These are phyloP conservation scores for Penicillium sp. DNA, from an alignment of 2,329 filamentous ascomycete species.

Conservation along the genomic window DNA sequence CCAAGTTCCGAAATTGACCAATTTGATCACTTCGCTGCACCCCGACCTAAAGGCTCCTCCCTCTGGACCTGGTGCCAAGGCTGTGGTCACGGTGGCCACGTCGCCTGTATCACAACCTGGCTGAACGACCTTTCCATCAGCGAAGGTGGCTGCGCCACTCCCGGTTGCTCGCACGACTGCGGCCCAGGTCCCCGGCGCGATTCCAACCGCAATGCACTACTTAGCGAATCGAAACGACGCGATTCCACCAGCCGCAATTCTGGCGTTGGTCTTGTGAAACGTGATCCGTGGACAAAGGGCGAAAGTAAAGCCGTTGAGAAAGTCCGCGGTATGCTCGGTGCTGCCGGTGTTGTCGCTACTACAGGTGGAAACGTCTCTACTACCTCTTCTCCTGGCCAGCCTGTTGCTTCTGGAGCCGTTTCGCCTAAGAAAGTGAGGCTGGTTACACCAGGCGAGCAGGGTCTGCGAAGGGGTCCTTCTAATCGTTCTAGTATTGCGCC, in stretches of 20 bases:
- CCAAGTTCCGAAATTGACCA: slow-evolving; percentile 26
- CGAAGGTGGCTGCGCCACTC: slow-evolving; percentile 58
- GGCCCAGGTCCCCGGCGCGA: slow-evolving; percentile 50
- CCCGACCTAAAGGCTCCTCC: slow-evolving; percentile 33
- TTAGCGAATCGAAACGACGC: slow-evolving; percentile 34
- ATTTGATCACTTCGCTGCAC: slow-evolving; percentile 26
- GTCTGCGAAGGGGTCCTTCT: slow-evolving; percentile 24
- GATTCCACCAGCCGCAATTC: slow-evolving; percentile 34
- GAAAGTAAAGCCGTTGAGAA: slow-evolving; percentile 50
- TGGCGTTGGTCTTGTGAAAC: slow-evolving; percentile 39
- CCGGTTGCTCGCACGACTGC: slow-evolving; percentile 62
- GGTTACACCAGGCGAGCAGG: slow-evolving; percentile 46
- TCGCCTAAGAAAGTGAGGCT: slow-evolving; percentile 48
- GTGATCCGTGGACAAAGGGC: slow-evolving; percentile 45
- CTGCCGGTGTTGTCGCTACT: slow-evolving; percentile 34
- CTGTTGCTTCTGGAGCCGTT: slow-evolving; percentile 33
- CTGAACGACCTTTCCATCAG: slow-evolving; percentile 49
- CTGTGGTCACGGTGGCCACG: slow-evolving; percentile 62
- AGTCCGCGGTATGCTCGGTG: slow-evolving; percentile 44
- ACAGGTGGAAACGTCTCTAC: slow-evolving; percentile 21
- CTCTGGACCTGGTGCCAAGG: slow-evolving; percentile 60
- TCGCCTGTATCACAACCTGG: slow-evolving; percentile 59
- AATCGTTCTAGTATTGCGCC: slow-evolving; percentile 20
- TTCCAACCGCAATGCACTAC: slow-evolving; percentile 34
- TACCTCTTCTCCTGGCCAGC: slow-evolving; percentile 19